Evolutionary conservation across 2,329 filamentous ascomycete species (phyloP).

Genomic region (Decorospora gaudefroyi): DNA sequence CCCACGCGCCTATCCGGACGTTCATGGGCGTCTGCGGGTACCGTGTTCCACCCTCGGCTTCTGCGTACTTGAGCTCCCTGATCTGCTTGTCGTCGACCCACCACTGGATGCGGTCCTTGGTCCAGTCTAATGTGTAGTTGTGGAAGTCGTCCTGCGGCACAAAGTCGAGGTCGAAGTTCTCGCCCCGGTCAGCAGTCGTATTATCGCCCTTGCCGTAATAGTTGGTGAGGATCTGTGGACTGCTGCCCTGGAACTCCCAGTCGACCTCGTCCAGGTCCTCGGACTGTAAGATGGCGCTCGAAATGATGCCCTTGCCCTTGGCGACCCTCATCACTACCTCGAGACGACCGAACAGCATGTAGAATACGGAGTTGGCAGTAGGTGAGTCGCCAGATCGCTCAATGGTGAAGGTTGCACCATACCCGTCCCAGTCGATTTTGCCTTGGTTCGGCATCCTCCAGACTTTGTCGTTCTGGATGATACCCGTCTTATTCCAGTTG

Average conservation of each 20-base stretch:
- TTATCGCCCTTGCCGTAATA: constrained; percentile 62
- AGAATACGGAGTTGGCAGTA: constrained; percentile 68
- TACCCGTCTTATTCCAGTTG: constrained; percentile 59
- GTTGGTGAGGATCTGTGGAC: constrained; percentile 55
- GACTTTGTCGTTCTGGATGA: constrained; percentile 44
- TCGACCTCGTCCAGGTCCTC: constrained; percentile 61
- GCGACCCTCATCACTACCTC: constrained; percentile 55
- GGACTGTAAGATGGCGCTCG: constrained; percentile 56
- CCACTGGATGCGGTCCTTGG: constrained; percentile 66
- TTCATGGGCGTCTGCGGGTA: constrained; percentile 77
- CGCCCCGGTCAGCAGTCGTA: constrained; percentile 56
- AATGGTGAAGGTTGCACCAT: constrained; percentile 75
- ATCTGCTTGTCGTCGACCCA: constrained; percentile 64
- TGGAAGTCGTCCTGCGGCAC: constrained; percentile 44
- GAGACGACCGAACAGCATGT: constrained; percentile 60
- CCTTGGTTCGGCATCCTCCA: constrained; percentile 71
- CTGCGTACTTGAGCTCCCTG: constrained; percentile 63
- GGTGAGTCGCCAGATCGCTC: constrained; percentile 72
- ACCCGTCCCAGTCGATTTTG: constrained; percentile 62
- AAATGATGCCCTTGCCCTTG: constrained; percentile 56
- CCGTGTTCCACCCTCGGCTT: constrained; percentile 62
- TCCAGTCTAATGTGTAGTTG: constrained; percentile 66
- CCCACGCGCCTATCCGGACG: constrained; percentile 71
- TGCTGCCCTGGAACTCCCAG: constrained; percentile 53
- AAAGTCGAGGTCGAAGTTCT: constrained; percentile 37